These are phyloP conservation scores for Moesziomyces parantarcticus DNA, from an alignment of 1,284 basidiomycete genomes.

Conservation along the genomic window DNA sequence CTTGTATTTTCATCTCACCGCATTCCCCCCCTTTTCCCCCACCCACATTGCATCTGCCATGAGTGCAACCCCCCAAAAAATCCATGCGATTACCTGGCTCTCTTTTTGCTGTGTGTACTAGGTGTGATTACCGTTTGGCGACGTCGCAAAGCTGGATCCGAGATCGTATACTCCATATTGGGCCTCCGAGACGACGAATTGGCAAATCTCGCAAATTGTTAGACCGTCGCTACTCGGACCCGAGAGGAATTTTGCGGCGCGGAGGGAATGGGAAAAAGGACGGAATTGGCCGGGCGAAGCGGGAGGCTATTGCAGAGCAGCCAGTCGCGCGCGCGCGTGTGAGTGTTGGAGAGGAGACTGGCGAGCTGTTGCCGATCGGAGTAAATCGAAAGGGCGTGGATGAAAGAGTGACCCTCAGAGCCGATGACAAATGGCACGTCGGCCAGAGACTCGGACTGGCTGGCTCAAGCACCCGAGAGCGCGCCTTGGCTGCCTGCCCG, in stretches of 20 bases:
- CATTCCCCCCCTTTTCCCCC: conserved; percentile 15
- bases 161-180: no score
- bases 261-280: not conserved
- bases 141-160: no score
- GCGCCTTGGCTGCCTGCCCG: not conserved
- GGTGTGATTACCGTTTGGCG: no score
- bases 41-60: conserved; percentile 31
- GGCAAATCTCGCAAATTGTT: conserved; percentile 7
- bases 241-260: conserved; percentile 3
- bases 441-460: not conserved
- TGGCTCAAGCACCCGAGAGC: conserved; percentile 16
- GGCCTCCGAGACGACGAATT: no score
- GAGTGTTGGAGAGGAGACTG: not conserved
- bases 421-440: conserved; percentile 20
- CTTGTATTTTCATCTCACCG: conserved; percentile 24
- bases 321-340: conserved; percentile 9
- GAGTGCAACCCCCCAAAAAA: conserved; percentile 42
- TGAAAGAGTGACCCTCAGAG: conserved; percentile 1
- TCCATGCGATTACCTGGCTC: conserved; percentile 47
- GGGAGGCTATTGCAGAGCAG: not conserved
- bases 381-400: conserved; percentile 10
- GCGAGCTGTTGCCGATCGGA: conserved; percentile 21
- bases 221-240: conserved; percentile 11
- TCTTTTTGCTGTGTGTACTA: not conserved
- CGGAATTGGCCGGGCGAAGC: conserved; percentile 43